phyloP scores from a whole-genome alignment of 148 eudicot species.

The Tetragonia tetragonoides region DNA sequence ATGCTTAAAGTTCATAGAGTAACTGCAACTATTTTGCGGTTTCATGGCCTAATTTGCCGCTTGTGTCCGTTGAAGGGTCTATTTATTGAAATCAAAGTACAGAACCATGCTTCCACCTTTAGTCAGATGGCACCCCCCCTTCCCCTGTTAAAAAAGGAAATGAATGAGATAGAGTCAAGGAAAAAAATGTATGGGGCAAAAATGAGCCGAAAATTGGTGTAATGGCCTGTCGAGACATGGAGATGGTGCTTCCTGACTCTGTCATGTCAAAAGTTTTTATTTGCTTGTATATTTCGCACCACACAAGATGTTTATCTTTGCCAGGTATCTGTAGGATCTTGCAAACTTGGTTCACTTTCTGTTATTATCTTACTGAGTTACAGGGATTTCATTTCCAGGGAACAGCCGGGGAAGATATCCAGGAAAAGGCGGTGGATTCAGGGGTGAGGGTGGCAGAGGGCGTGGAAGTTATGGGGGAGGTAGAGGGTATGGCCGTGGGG shows the following conservation, averaged over 20 bases:
- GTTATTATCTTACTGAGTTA: not conserved
- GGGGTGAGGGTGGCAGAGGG: constrained; percentile 69
- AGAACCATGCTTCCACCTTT: not conserved
- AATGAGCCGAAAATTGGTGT: not conserved
- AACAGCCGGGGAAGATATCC: constrained; percentile 55
- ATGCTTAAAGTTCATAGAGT: not conserved
- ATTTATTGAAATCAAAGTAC: not conserved
- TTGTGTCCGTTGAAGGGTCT: not conserved
- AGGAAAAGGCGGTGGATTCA: constrained; percentile 70
- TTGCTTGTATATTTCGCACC: too few relatives aligned
- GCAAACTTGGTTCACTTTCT: not conserved
- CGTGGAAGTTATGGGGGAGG: constrained; percentile 63
- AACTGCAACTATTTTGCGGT: not conserved
- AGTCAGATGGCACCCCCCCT: not conserved
- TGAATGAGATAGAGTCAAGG: not conserved
- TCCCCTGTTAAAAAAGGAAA: not conserved
- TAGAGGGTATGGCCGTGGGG: constrained; percentile 66
- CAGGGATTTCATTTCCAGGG: constrained; percentile 30
- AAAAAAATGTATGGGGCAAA: too few relatives aligned
- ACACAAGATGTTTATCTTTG: too few relatives aligned
- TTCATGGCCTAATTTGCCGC: not conserved
- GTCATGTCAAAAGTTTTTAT: not conserved
- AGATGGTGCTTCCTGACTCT: not conserved
- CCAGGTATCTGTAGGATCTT: not conserved
- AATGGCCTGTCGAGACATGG: not conserved